Percentiles rank a stretch among this genome's conserved stretches.
phyloP scores from a whole-genome alignment of 495 filamentous ascomycete genomes.

The Talaromyces borbonicus region DNA sequence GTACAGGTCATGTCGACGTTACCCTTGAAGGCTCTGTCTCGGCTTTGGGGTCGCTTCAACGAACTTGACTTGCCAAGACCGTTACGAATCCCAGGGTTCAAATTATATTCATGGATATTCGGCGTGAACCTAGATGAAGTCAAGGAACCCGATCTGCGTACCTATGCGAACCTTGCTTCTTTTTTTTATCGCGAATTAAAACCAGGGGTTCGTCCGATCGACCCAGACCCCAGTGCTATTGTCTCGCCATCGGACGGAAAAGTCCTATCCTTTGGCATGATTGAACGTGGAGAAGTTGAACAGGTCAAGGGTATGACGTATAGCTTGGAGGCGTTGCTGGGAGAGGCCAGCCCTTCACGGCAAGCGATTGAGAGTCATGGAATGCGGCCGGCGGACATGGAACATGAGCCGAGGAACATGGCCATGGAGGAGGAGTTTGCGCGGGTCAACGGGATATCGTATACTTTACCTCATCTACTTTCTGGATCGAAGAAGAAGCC shows the following conservation, averaged over 20 bases:
- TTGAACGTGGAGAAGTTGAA: constrained; percentile 90
- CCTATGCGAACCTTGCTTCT: constrained; percentile 83
- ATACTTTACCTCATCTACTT: constrained; percentile 82
- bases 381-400: constrained; percentile 3
- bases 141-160: constrained; percentile 74
- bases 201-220: constrained; percentile 78
- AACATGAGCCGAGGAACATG: constrained; percentile 40
- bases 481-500: constrained; percentile 46
- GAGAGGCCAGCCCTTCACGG: constrained; percentile 43
- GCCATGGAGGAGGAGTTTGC: constrained; percentile 85
- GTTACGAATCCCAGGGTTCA: constrained; percentile 88
- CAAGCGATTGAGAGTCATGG: constrained; percentile 16
- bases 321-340: constrained; percentile 83
- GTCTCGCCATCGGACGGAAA: constrained; percentile 84
- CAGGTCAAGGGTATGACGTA: constrained; percentile 99
- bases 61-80: constrained; percentile 85
- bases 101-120: constrained; percentile 83
- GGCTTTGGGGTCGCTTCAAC: constrained; percentile 93
- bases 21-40: constrained; percentile 85
- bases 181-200: constrained; percentile 97
- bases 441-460: constrained; percentile 90
- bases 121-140: constrained; percentile 89
- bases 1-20: constrained; percentile 95
- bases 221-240: constrained; percentile 66
- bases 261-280: constrained; percentile 83